Evolutionary conservation across 176 grass and related monocot genomes (phyloP).

Genomic region (Coix lacrymajobi): DNA sequence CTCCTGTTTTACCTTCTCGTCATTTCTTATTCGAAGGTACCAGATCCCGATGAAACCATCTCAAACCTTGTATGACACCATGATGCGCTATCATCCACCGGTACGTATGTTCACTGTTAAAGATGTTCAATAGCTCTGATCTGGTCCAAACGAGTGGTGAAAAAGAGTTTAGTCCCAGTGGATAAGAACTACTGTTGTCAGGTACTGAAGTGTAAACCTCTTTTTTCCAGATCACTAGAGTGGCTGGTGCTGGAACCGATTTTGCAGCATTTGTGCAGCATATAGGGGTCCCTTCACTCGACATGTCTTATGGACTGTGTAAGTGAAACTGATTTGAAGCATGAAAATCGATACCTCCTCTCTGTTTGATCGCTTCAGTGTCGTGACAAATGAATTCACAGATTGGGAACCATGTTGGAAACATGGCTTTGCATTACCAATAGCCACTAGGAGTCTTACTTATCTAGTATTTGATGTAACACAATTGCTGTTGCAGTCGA

Average conservation of each 20-base stretch:
- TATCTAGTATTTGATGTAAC: conserved; percentile 6
- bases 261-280: conserved; percentile 87
- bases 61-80: conserved; percentile 57
- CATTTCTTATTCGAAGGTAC: conserved; percentile 44
- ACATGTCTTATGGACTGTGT: conserved; percentile 85
- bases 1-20: not conserved
- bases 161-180: not conserved
- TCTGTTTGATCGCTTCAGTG: not conserved
- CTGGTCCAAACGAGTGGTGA: not conserved
- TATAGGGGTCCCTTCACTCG: conserved; percentile 72
- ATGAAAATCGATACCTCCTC: not conserved
- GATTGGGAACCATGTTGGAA: not conserved
- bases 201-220: conserved; percentile 10
- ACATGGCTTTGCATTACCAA: not conserved
- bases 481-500: conserved; percentile 27
- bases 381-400: not conserved
- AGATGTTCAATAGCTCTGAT: conserved; percentile 8
- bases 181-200: not conserved
- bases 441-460: not conserved
- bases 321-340: not conserved
- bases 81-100: conserved; percentile 30
- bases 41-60: conserved; percentile 80
- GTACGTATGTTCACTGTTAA: conserved; percentile 16
- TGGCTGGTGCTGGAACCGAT: conserved; percentile 80
- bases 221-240: conserved; percentile 71